Base-by-base conservation (phyloP, 768 basidiomycete species). In the Harrya chromipes region DNA sequence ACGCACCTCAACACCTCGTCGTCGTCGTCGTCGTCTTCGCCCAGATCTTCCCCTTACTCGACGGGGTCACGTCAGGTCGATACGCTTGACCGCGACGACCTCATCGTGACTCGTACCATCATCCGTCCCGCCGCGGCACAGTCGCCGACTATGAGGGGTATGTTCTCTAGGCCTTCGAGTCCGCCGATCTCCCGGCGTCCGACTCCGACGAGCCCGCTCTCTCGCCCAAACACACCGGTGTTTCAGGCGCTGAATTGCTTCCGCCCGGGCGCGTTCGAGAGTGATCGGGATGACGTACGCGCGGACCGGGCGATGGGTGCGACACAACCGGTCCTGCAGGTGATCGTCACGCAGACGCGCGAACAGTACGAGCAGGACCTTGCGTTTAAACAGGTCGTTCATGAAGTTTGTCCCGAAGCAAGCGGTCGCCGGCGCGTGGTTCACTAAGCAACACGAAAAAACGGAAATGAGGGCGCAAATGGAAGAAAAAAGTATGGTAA, bases 191-290 rank as follows among this genome's bases (percentile, higher is more conserved):
- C 65, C 8, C 64, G 67, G 33, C 33, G 33, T 14, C 33, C 33
- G 33, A 33, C 33, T 26, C 61, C 71, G 19, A 41, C 46, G 20
- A 56, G 57, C 41, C 62, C 58, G 38, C 52, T 55, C 10, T 53
- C 56, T n/a, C 63, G 63, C 16, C 58, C 56, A 1, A 56, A 23
- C 49, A 63, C 57, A 41, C 60, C 57, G 1, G 54, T 54, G 14
- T 52, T 68, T 36, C 61, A 56, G 33, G 64, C 59, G 36, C 43
- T 66, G 17, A 73, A 69, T 40, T 74, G 73, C 40, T 71, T 74
- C 44, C 52, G 60, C 20, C 62, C 60, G 14, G 56, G 46, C 8
- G 59, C 58, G 19, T 72, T 74, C 38, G 67, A 70, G 52, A 56
- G 61, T 39, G 66, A 74, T 0, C 40, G 62, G 11, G 62, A 66